A percentile compares a stretch with the other conserved stretches of the same genome.
Evolutionary conservation across 352 stramenopile genomes (phyloP).

Genomic region (Phytophthora pluvialis): DNA sequence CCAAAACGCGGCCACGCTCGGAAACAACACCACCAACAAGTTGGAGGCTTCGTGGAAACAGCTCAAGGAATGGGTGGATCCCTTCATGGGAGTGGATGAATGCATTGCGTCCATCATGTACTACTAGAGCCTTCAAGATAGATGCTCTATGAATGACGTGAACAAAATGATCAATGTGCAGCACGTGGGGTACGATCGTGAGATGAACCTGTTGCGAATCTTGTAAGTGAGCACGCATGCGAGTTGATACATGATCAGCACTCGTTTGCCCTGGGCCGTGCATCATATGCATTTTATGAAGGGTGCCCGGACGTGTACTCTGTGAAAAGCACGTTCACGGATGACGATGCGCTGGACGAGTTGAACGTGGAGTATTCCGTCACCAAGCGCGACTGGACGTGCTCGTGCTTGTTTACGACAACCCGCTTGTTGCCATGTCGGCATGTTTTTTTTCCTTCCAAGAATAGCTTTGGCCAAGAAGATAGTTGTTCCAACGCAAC

Average conservation of each 20-base stretch:
- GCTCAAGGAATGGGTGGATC: conserved; percentile 17
- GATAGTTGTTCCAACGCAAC: neutral
- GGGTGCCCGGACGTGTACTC: too few species aligned
- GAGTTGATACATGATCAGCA: conserved; percentile 4
- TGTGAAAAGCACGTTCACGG: too few species aligned
- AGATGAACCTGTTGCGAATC: neutral
- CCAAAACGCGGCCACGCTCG: conserved; percentile 12
- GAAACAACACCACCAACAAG: conserved; percentile 34
- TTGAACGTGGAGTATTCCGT: neutral
- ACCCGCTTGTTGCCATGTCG: neutral
- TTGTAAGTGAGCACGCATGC: conserved; percentile 1
- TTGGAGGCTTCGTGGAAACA: conserved; percentile 32
- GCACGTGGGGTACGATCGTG: neutral
- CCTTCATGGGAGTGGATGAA: conserved; percentile 8
- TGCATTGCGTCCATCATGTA: conserved; percentile 11
- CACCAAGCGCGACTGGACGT: neutral
- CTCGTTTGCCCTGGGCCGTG: neutral
- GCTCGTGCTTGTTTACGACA: neutral
- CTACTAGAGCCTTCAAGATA: neutral
- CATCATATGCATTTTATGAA: too few species aligned
- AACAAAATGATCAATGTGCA: conserved; percentile 1
- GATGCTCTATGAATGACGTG: neutral
- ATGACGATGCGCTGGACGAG: neutral
- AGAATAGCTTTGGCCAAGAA: neutral
- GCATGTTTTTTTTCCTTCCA: neutral